These are phyloP conservation scores for Chenopodium album DNA, from an alignment of 148 eudicot species.

Conservation along the genomic window DNA sequence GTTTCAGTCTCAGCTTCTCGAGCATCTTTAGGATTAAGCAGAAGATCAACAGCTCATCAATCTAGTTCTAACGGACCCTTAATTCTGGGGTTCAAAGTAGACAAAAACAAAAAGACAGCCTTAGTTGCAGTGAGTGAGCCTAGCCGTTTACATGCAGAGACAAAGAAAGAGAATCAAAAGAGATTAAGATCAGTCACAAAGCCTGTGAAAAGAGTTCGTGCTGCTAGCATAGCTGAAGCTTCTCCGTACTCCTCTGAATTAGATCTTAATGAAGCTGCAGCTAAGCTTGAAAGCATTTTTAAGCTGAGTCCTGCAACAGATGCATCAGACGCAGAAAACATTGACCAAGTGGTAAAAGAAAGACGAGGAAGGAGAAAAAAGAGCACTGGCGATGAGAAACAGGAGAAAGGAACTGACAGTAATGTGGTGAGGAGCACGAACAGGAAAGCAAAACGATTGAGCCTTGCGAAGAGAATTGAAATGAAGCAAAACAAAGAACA, in stretches of 20 bases:
- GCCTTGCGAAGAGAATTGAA: conserved; percentile 69
- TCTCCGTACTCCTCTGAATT: conserved; percentile 46
- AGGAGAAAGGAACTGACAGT: conserved; percentile 24
- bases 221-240: conserved; percentile 46
- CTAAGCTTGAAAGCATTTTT: conserved; percentile 73
- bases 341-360: conserved; percentile 33
- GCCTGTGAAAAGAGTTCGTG: conserved; percentile 46
- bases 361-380: conserved; percentile 42
- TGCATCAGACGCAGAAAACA: conserved; percentile 32
- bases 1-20: conserved; percentile 83
- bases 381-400: conserved; percentile 35
- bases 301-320: conserved; percentile 57
- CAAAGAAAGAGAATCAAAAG: conserved; percentile 54
- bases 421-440: conserved; percentile 55
- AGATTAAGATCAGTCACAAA: conserved; percentile 46
- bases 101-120: conserved; percentile 48
- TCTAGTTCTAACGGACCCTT: conserved; percentile 41
- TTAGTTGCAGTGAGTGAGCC: conserved; percentile 52
- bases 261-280: conserved; percentile 87
- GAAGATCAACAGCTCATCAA: conserved; percentile 40
- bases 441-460: conserved; percentile 53
- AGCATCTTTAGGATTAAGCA: conserved; percentile 58
- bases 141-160: conserved; percentile 41
- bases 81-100: conserved; percentile 59
- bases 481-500: conserved; percentile 57